Percentiles rank a stretch among this genome's conserved stretches.
phyloP scores from a whole-genome alignment of 495 filamentous ascomycete species.

The Podospora comata region DNA sequence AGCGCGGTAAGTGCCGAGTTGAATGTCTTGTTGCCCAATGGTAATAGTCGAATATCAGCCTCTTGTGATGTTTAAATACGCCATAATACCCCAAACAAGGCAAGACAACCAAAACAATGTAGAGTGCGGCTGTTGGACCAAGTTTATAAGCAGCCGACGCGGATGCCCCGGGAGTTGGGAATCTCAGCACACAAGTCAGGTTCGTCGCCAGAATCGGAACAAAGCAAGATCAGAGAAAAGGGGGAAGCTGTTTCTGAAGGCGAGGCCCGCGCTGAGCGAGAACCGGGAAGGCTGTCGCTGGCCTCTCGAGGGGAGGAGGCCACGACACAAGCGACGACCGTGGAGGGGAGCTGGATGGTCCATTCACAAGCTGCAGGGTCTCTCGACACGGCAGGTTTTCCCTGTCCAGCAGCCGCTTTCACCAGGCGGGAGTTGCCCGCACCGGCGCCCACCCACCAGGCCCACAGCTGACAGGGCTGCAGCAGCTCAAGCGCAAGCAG shows the following conservation, averaged over 20 bases:
- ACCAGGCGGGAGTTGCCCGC: no score
- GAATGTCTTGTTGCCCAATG: background rate
- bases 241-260: background rate
- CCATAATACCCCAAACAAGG: background rate
- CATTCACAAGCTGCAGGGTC: background rate
- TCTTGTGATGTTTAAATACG: background rate
- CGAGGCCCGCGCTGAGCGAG: background rate
- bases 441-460: background rate
- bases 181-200: background rate
- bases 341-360: no score
- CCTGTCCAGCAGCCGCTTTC: no score
- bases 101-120: background rate
- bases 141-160: background rate
- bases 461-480: background rate
- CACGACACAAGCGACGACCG: background rate
- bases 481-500: background rate
- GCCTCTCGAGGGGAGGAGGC: background rate
- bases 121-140: background rate
- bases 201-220: background rate
- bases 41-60: background rate
- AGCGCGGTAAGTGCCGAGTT: background rate
- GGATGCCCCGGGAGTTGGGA: background rate
- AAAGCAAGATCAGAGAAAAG: background rate
- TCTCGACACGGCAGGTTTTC: background rate
- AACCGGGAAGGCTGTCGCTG: conserved; percentile 1